Percentiles rank a stretch among this genome's conserved stretches.
Conservation (phyloP, 495 filamentous ascomycete species). For the Glarea lozoyensis region DNA sequence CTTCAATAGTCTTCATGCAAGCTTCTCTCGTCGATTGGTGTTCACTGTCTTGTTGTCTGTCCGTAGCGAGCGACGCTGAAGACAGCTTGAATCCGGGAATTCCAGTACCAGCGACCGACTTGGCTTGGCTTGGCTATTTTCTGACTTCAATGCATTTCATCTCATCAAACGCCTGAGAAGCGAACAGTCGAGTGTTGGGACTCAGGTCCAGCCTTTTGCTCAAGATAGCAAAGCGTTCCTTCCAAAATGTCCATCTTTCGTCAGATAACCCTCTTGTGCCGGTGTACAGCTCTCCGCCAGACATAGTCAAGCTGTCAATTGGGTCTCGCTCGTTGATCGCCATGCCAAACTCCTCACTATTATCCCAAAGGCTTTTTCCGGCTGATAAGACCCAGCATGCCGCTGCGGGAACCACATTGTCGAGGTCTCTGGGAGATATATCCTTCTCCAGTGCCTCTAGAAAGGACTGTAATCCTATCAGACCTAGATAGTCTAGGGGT, state of each 20-base stretch:
- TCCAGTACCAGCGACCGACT: too few relatives aligned
- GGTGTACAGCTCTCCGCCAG: background rate
- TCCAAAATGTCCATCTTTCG: conserved; percentile 1
- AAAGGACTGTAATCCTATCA: background rate
- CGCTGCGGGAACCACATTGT: background rate
- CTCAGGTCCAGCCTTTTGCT: background rate
- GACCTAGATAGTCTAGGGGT: background rate
- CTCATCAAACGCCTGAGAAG: background rate
- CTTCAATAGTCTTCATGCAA: too few relatives aligned
- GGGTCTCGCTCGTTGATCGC: background rate
- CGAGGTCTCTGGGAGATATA: background rate
- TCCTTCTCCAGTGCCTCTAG: background rate
- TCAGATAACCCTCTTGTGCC: background rate
- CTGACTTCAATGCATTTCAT: background rate
- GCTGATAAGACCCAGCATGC: conserved; percentile 1
- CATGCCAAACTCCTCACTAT: background rate
- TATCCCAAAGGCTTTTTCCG: background rate
- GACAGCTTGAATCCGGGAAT: too few relatives aligned
- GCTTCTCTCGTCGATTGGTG: too few relatives aligned
- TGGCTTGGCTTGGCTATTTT: too few relatives aligned
- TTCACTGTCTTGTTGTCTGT: too few relatives aligned
- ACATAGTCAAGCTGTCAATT: background rate
- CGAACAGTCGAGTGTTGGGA: background rate
- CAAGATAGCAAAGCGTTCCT: background rate
- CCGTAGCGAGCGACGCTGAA: too few relatives aligned